These are phyloP conservation scores for Leccinum solheimii DNA, from an alignment of 1,284 basidiomycete genomes.

Conservation along the genomic window DNA sequence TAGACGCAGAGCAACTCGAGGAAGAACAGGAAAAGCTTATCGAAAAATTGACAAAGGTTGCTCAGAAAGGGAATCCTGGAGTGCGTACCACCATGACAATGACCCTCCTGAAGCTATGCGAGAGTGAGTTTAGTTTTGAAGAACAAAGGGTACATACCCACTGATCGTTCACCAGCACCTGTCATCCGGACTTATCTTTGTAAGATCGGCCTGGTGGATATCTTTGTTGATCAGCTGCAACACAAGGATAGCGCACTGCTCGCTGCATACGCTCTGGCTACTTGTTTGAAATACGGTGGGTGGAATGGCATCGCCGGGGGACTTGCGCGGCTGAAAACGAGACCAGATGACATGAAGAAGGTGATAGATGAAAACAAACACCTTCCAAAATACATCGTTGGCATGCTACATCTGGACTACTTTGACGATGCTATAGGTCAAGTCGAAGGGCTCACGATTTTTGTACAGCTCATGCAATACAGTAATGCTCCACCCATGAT, in stretches of 20 bases:
- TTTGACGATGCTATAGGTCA: constrained; percentile 18
- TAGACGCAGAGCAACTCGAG: constrained; percentile 9
- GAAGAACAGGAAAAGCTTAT: constrained; percentile 11
- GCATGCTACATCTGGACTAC: constrained; percentile 15
- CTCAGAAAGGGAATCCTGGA: constrained; percentile 1
- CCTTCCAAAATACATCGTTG: constrained; percentile 11
- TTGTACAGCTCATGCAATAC: constrained; percentile 10
- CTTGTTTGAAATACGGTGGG: constrained; percentile 21
- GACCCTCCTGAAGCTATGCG: constrained; percentile 20
- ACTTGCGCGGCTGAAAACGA: background rate
- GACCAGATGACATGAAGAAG: constrained; percentile 19
- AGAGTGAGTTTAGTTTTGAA: constrained; percentile 7
- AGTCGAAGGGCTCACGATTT: constrained; percentile 16
- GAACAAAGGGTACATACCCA: background rate
- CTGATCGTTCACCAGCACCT: background rate
- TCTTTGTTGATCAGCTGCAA: constrained; percentile 18
- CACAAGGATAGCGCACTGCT: constrained; percentile 13
- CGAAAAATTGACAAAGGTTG: constrained; percentile 7
- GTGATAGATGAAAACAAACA: background rate
- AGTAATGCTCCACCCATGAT: constrained; percentile 6
- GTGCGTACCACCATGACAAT: constrained; percentile 26
- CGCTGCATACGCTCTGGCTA: constrained; percentile 17
- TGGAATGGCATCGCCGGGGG: background rate
- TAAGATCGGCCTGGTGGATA: background rate
- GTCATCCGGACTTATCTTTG: constrained; percentile 6